Base-by-base conservation (phyloP, 108 stramenopile species). In the Discostella stelligeroides region DNA sequence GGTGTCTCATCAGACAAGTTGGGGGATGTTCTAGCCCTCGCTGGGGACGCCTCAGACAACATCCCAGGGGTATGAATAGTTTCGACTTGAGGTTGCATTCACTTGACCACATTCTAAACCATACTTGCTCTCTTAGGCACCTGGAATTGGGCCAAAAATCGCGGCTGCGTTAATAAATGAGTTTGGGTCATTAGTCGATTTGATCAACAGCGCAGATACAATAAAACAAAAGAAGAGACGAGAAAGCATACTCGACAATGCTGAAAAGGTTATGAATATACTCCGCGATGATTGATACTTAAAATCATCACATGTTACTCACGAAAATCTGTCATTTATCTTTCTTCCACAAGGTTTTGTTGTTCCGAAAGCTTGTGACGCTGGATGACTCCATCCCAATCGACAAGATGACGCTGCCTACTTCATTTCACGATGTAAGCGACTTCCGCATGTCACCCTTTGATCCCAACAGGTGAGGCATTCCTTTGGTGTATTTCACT, bases 71-170 rank as follows among this genome's bases (percentile, higher is more conserved):
- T 88, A n/a, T 50, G 47, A 25, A 38, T 34, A 11, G 15, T 45
- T 15, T 58, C 38, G n/a, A 28, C 20, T 20, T 28, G 57, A 37
- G 7, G 63, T 12, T 29, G 21, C 27, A 21, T 48, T 20, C 0
- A 18, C 2, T 48, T 37, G 18, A 0, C 3, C 29, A 42, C 3
- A 46, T 48, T 27, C 30, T 48, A 50, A 50, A 13, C 2, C n/a
- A 48, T 30, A 27, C 34, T 50, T 50, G 4, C 8, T 27, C 27
- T 37, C 24, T 63, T 46, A 48, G 63, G 70, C 50, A 7, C 86
- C 89, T 14, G 95, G 95, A 0, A 94, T 96, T 49, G 95, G 95
- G 15, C 92, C 92, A 1, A 96, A 96, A 70, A 94, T 85, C 59
- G 95, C 95, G n/a, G 86, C 87, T 0, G 20, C 60, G 30, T 64